Percentiles rank a stretch among this genome's conserved stretches.
Evolutionary conservation across 352 stramenopile genomes (phyloP).

Genomic region (Paralagenidium karlingii): DNA sequence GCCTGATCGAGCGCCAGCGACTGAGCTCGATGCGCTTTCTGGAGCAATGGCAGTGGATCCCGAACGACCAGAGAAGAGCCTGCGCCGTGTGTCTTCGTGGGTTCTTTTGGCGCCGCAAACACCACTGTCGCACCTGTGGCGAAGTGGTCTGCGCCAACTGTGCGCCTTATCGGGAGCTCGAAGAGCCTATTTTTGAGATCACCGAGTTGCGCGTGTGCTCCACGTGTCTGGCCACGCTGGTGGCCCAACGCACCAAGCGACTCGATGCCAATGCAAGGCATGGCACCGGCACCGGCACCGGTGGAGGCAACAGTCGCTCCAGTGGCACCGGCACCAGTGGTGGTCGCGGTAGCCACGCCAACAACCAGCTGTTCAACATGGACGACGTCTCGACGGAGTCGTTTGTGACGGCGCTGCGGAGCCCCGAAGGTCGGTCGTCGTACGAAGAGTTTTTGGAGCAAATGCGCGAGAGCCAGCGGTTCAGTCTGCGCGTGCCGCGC

Average conservation of each 20-base stretch:
- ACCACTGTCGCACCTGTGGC: slow-evolving; percentile 55
- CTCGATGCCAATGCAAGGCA: neutral
- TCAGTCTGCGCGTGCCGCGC: too few relatives aligned
- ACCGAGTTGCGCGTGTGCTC: slow-evolving; percentile 51
- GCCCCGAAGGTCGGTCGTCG: slow-evolving; percentile 21
- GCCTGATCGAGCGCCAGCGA: slow-evolving; percentile 42
- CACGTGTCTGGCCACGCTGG: slow-evolving; percentile 18
- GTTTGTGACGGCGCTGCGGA: too few relatives aligned
- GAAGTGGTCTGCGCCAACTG: slow-evolving; percentile 64
- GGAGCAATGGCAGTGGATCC: slow-evolving; percentile 70
- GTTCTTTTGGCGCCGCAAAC: slow-evolving; percentile 65
- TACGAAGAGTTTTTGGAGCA: slow-evolving; percentile 50
- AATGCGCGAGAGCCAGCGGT: slow-evolving; percentile 34
- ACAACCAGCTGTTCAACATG: neutral
- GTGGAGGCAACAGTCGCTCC: neutral
- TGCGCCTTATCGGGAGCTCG: slow-evolving; percentile 35
- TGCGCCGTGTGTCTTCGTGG: slow-evolving; percentile 55
- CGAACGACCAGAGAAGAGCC: slow-evolving; percentile 51
- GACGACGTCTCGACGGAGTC: slow-evolving; percentile 8
- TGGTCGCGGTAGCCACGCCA: neutral
- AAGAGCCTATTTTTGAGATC: slow-evolving; percentile 59
- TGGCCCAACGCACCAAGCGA: neutral
- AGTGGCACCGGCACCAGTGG: neutral
- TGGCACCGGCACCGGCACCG: neutral
- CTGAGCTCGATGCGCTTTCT: slow-evolving; percentile 58